Evolutionary conservation across 139 green algal species (phyloP).

Genomic region (Desmodesmus armatus): DNA sequence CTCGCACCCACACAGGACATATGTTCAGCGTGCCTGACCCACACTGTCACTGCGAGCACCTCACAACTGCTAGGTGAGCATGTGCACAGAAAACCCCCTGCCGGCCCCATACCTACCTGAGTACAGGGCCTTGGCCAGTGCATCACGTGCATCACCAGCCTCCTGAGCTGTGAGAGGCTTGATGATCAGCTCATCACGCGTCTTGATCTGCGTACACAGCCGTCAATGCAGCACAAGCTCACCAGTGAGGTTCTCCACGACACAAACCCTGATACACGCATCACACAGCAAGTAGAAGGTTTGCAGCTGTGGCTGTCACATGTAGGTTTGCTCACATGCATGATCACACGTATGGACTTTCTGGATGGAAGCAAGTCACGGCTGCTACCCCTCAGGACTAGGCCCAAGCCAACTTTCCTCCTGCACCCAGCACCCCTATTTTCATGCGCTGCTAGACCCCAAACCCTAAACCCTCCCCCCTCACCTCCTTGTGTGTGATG

Average conservation of each 20-base stretch:
- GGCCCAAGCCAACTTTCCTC: too few species aligned
- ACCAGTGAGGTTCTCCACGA: background rate
- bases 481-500: constrained; percentile 46
- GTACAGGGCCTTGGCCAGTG: constrained; percentile 92
- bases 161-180: constrained; percentile 75
- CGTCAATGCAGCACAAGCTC: background rate
- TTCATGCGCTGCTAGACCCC: too few species aligned
- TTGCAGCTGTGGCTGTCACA: too few species aligned
- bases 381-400: too few species aligned
- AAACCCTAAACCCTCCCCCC: too few species aligned
- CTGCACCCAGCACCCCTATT: too few species aligned
- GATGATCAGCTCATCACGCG: constrained; percentile 76
- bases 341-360: too few species aligned
- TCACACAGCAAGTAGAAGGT: background rate
- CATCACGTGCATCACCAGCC: constrained; percentile 77
- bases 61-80: background rate
- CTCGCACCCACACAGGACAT: too few species aligned
- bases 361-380: too few species aligned
- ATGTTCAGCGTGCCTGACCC: too few species aligned
- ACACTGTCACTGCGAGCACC: background rate
- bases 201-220: constrained; percentile 59
- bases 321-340: too few species aligned
- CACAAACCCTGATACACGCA: background rate
- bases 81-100: constrained; percentile 22
- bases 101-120: too few species aligned